A percentile compares a stretch with the other conserved stretches of the same genome.
Conservation (phyloP, 441 rosid species). For the Daphne laureola region DNA sequence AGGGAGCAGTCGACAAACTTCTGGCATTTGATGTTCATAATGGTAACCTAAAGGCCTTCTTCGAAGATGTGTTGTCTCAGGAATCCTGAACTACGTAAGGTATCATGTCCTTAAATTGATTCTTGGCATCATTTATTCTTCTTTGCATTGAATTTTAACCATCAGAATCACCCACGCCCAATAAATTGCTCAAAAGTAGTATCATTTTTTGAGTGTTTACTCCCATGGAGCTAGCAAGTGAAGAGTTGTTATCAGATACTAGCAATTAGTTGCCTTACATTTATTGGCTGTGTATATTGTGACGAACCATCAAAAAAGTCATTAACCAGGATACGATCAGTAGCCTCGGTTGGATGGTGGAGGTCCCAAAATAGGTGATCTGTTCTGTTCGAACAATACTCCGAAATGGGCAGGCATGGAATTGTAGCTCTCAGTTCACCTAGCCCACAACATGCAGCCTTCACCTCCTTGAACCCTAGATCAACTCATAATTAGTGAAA, state of each 20-base stretch:
- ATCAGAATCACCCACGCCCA: neutral
- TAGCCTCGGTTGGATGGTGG: constrained; percentile 45
- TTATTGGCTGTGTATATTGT: constrained; percentile 25
- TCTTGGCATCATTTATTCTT: neutral
- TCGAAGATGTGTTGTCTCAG: constrained; percentile 43
- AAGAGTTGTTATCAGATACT: constrained; percentile 2
- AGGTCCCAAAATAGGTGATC: constrained; percentile 75
- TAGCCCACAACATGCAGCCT: constrained; percentile 79
- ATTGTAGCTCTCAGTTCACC: constrained; percentile 46
- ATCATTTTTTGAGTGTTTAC: too few relatives aligned
- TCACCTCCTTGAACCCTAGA: constrained; percentile 50
- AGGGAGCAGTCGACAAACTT: constrained; percentile 74
- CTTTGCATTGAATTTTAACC: neutral
- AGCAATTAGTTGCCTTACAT: constrained; percentile 30
- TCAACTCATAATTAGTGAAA: neutral
- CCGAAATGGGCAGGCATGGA: constrained; percentile 52
- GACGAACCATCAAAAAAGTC: constrained; percentile 29
- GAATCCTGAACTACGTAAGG: constrained; percentile 16
- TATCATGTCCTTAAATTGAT: constrained; percentile 5
- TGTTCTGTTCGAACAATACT: constrained; percentile 50
- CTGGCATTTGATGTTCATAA: constrained; percentile 45
- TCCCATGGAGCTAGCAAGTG: too few relatives aligned
- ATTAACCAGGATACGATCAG: constrained; percentile 28
- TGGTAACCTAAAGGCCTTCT: constrained; percentile 55
- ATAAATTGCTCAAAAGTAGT: too few relatives aligned